Percentiles rank a stretch among this genome's conserved stretches.
phyloP scores from a whole-genome alignment of 2,329 filamentous ascomycete species.

The Claviceps africana region DNA sequence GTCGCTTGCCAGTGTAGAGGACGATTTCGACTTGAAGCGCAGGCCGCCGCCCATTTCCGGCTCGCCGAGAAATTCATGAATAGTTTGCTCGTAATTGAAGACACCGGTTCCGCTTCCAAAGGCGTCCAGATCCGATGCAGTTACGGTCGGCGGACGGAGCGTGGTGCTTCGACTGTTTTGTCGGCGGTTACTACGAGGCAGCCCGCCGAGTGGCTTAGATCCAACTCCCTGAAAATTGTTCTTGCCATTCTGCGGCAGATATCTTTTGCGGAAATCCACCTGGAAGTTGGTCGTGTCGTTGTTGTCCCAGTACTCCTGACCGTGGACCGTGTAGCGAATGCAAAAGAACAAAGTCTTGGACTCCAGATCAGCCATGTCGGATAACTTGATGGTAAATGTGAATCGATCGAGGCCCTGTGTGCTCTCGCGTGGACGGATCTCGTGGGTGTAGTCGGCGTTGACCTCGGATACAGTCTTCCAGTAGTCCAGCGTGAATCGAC shows the following conservation, averaged over 20 bases:
- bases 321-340: slow-evolving; percentile 72
- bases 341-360: slow-evolving; percentile 88
- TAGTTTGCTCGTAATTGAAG: slow-evolving; percentile 44
- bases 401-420: slow-evolving; percentile 70
- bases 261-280: slow-evolving; percentile 78
- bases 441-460: slow-evolving; percentile 70
- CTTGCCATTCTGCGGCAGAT: slow-evolving; percentile 47
- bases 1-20: slow-evolving; percentile 47
- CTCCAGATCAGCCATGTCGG: slow-evolving; percentile 82
- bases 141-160: slow-evolving; percentile 40
- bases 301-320: slow-evolving; percentile 90
- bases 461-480: slow-evolving; percentile 99
- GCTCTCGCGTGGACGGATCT: slow-evolving; percentile 53
- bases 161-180: slow-evolving; percentile 19
- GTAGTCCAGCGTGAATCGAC: slow-evolving; percentile 90
- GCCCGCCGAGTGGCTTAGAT: slow-evolving; percentile 34
- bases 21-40: slow-evolving; percentile 58
- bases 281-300: slow-evolving; percentile 81
- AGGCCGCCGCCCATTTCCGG: slow-evolving; percentile 38
- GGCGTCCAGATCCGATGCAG: slow-evolving; percentile 48
- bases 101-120: slow-evolving; percentile 48
- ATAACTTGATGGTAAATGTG: slow-evolving; percentile 84
- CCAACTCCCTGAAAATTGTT: slow-evolving; percentile 34
- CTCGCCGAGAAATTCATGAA: slow-evolving; percentile 51
- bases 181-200: slow-evolving; percentile 55